Percentiles rank a stretch among this genome's conserved stretches.
phyloP scores from a whole-genome alignment of 2,329 filamentous ascomycete species.

The Tolypocladium endophyticum region DNA sequence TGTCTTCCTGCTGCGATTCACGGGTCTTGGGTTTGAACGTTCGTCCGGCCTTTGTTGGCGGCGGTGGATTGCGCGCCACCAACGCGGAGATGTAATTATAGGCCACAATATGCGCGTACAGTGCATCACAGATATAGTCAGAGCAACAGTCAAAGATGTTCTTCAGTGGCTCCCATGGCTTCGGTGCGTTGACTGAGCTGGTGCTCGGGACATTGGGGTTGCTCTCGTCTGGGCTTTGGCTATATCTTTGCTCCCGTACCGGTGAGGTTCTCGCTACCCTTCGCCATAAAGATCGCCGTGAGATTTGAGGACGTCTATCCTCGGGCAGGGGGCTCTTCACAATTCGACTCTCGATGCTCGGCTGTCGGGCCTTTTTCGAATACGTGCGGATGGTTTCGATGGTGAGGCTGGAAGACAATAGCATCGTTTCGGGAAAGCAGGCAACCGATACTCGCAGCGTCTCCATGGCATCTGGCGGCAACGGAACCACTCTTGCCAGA shows the following conservation, averaged over 20 bases:
- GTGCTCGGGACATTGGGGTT: conserved; percentile 7
- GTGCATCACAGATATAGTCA: conserved; percentile 45
- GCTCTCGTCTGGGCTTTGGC: conserved; percentile 1
- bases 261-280: conserved; percentile 17
- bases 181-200: conserved; percentile 10
- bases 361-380: conserved; percentile 41
- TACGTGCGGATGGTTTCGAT: conserved; percentile 48
- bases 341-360: conserved; percentile 12
- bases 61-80: conserved; percentile 12
- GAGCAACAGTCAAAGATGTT: conserved; percentile 42
- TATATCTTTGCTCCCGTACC: not conserved
- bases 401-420: conserved; percentile 42
- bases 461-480: conserved; percentile 43
- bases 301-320: conserved; percentile 1
- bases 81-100: conserved; percentile 45
- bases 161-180: conserved; percentile 34
- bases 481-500: conserved; percentile 29
- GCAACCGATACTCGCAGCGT: conserved; percentile 41
- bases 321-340: conserved; percentile 10
- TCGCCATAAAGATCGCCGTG: conserved; percentile 23
- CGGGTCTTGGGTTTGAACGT: conserved; percentile 7
- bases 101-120: conserved; percentile 48
- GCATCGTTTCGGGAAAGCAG: conserved; percentile 50
- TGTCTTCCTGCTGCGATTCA: conserved; percentile 19
- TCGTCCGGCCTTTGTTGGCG: conserved; percentile 5